Evolutionary conservation across 75 land plant species (phyloP).

Genomic region (Pseudotsuga menziesii): DNA sequence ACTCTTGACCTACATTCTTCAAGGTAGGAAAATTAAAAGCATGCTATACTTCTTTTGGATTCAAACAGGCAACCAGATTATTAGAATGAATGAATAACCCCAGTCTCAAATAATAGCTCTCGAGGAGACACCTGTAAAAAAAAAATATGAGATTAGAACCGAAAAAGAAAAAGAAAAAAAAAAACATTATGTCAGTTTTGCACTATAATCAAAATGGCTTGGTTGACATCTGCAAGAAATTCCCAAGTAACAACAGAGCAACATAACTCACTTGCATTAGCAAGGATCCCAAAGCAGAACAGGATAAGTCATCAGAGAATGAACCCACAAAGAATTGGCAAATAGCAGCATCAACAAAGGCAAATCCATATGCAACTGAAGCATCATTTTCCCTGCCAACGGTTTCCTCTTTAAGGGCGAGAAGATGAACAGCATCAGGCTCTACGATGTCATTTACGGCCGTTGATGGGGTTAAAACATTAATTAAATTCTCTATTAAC

Average conservation of each 20-base stretch:
- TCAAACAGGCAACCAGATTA: slow-evolving; percentile 11
- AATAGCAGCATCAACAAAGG: slow-evolving; percentile 94
- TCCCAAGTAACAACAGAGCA: not conserved
- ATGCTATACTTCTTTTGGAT: not conserved
- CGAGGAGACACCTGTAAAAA: slow-evolving; percentile 72
- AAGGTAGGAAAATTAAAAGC: not conserved
- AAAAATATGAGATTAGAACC: too few relatives aligned
- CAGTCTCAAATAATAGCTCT: slow-evolving; percentile 73
- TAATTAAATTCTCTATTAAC: too few relatives aligned
- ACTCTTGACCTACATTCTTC: not conserved
- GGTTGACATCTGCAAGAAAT: slow-evolving; percentile 1
- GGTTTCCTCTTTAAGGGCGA: too few relatives aligned
- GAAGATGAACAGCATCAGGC: too few relatives aligned
- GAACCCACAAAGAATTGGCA: slow-evolving; percentile 83
- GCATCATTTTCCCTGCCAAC: slow-evolving; percentile 17
- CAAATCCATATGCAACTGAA: slow-evolving; percentile 67
- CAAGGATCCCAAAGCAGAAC: slow-evolving; percentile 69
- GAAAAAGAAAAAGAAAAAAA: too few relatives aligned
- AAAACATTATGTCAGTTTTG: not conserved
- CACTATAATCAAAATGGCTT: not conserved
- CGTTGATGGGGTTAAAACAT: too few relatives aligned
- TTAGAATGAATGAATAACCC: slow-evolving; percentile 38
- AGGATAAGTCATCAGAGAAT: slow-evolving; percentile 69
- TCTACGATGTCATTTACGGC: too few relatives aligned
- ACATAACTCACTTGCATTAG: slow-evolving; percentile 68